Percentiles rank a stretch among this genome's conserved stretches.
Conservation (phyloP, 75 land plant species). For the Pinus tabuliformis region DNA sequence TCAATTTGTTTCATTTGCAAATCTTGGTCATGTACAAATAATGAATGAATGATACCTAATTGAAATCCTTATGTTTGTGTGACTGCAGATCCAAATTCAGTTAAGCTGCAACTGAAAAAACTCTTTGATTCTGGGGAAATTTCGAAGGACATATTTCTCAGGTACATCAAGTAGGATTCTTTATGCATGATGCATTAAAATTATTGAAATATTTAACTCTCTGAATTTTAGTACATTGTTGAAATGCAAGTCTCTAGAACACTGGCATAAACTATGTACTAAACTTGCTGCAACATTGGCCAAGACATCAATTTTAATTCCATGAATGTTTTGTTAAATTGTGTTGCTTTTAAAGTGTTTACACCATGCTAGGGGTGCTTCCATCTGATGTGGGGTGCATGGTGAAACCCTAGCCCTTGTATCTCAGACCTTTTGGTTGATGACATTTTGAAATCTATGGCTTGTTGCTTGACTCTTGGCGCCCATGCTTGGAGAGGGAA, state of each 20-base stretch:
- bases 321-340: background rate
- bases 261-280: background rate
- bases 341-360: too few species aligned
- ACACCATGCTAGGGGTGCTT: background rate
- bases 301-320: background rate
- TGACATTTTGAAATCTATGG: too few species aligned
- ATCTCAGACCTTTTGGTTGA: too few species aligned
- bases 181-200: background rate
- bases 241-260: background rate
- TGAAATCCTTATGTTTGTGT: background rate
- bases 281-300: background rate
- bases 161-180: constrained; percentile 11
- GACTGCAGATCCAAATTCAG: constrained; percentile 30
- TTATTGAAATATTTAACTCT: background rate
- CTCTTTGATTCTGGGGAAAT: constrained; percentile 18
- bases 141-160: constrained; percentile 33
- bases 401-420: too few species aligned
- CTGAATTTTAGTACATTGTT: background rate
- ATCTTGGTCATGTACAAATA: background rate
- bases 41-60: background rate
- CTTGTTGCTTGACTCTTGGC: too few species aligned
- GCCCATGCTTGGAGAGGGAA: too few species aligned
- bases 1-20: background rate
- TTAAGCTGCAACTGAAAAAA: constrained; percentile 18
- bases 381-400: too few species aligned